These are phyloP conservation scores for Penicillium vulpinum DNA, from an alignment of 2,329 filamentous ascomycete species.

Conservation along the genomic window DNA sequence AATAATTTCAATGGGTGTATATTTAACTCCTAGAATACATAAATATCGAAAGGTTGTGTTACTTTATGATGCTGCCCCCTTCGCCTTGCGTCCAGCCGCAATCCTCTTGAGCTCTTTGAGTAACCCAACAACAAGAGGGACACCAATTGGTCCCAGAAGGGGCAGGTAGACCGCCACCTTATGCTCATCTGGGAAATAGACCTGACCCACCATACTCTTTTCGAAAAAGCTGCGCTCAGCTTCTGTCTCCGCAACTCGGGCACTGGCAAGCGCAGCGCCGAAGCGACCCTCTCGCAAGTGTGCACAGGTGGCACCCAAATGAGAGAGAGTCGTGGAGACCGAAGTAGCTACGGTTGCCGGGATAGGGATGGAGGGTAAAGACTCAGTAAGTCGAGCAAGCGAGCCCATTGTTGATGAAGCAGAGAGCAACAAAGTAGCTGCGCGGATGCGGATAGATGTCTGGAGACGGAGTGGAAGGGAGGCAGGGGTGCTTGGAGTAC, in stretches of 20 bases:
- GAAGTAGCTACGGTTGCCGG: constrained; percentile 82
- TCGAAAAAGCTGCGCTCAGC: constrained; percentile 96
- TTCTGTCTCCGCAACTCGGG: constrained; percentile 80
- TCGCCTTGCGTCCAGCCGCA: constrained; percentile 33
- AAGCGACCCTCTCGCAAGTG: constrained; percentile 64
- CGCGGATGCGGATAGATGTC: constrained; percentile 79
- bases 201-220: constrained; percentile 97
- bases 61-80: constrained; percentile 14
- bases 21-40: constrained; percentile 9
- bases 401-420: constrained; percentile 94
- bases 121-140: constrained; percentile 80
- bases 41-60: not conserved
- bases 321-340: constrained; percentile 74
- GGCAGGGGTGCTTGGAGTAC: constrained; percentile 72
- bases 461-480: constrained; percentile 83
- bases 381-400: constrained; percentile 78
- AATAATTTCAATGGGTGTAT: constrained; percentile 5
- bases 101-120: constrained; percentile 74
- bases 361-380: constrained; percentile 87
- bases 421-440: constrained; percentile 79
- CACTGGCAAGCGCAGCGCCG: constrained; percentile 71
- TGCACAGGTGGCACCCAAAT: constrained; percentile 74
- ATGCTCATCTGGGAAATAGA: constrained; percentile 98
- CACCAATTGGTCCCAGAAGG: constrained; percentile 82
- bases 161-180: constrained; percentile 96